phyloP scores from a whole-genome alignment of 2,329 filamentous ascomycete genomes.

The Bretziella fagacearum region DNA sequence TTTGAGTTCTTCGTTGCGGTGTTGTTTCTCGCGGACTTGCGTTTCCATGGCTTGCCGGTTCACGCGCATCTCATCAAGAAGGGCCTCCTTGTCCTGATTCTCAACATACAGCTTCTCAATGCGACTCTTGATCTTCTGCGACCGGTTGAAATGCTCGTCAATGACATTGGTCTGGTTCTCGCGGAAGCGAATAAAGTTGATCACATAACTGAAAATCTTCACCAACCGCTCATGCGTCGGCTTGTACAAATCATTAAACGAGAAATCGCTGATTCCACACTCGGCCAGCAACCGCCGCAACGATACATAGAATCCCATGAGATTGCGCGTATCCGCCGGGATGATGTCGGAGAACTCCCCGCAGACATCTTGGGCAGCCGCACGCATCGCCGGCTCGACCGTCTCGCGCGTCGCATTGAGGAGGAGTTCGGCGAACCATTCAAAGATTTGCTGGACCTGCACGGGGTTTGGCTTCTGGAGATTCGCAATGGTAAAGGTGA shows the following conservation, averaged over 20 bases:
- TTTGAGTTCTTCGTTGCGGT: constrained; percentile 75
- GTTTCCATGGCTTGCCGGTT: constrained; percentile 67
- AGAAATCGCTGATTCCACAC: constrained; percentile 87
- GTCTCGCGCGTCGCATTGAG: constrained; percentile 88
- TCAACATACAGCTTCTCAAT: constrained; percentile 75
- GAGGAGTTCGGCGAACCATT: constrained; percentile 89
- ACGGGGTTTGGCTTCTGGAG: constrained; percentile 86
- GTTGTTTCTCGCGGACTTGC: constrained; percentile 68
- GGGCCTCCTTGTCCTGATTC: constrained; percentile 72
- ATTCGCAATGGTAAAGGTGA: constrained; percentile 71
- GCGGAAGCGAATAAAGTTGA: constrained; percentile 96
- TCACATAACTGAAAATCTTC: constrained; percentile 93
- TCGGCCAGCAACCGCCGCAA: constrained; percentile 63
- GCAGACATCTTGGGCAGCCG: constrained; percentile 73
- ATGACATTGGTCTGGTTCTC: constrained; percentile 82
- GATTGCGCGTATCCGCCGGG: constrained; percentile 71
- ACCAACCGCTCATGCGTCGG: constrained; percentile 80
- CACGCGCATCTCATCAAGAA: constrained; percentile 62
- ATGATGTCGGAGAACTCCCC: constrained; percentile 73
- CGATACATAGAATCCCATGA: constrained; percentile 90
- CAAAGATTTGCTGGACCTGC: constrained; percentile 93
- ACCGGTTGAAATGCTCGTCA: constrained; percentile 84
- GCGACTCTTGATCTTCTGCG: constrained; percentile 66
- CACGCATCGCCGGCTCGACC: constrained; percentile 87
- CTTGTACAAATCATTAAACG: constrained; percentile 78